Conservation (phyloP, 2,329 filamentous ascomycete species). For the Neonectria punicea region DNA sequence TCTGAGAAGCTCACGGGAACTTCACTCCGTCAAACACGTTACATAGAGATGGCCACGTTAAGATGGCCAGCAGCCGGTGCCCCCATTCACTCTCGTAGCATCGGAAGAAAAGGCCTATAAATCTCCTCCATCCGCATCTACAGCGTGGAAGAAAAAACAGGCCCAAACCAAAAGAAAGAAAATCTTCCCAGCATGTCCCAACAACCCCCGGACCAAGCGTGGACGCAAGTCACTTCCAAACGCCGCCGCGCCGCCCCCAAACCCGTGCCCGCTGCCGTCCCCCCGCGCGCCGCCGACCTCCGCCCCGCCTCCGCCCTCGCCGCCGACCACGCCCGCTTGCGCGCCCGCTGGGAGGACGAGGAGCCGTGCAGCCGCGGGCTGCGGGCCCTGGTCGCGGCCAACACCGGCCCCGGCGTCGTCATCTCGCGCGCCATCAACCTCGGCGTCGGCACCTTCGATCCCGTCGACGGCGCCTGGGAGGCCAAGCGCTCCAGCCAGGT, state of each 20-base stretch:
- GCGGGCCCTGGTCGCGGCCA: conserved; percentile 45
- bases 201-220: conserved; percentile 30
- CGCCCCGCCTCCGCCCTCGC: conserved; percentile 42
- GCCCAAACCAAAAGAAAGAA: background rate
- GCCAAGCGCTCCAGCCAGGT: conserved; percentile 58
- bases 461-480: conserved; percentile 57
- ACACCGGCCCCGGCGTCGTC: conserved; percentile 23
- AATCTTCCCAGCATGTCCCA: conserved; percentile 28
- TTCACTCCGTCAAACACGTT: background rate
- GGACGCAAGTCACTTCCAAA: conserved; percentile 42
- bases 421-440: conserved; percentile 60
- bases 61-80: background rate
- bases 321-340: conserved; percentile 43
- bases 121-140: background rate
- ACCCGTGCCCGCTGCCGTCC: conserved; percentile 12
- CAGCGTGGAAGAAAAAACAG: background rate
- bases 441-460: conserved; percentile 66
- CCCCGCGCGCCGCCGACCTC: conserved; percentile 27
- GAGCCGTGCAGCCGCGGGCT: conserved; percentile 47
- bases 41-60: background rate
- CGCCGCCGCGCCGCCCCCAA: conserved; percentile 29
- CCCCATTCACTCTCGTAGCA: background rate
- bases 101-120: background rate
- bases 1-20: background rate
- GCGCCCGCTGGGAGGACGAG: conserved; percentile 40